Base-by-base conservation (phyloP, 1,284 basidiomycete genomes). In the Sutorius eximius region DNA sequence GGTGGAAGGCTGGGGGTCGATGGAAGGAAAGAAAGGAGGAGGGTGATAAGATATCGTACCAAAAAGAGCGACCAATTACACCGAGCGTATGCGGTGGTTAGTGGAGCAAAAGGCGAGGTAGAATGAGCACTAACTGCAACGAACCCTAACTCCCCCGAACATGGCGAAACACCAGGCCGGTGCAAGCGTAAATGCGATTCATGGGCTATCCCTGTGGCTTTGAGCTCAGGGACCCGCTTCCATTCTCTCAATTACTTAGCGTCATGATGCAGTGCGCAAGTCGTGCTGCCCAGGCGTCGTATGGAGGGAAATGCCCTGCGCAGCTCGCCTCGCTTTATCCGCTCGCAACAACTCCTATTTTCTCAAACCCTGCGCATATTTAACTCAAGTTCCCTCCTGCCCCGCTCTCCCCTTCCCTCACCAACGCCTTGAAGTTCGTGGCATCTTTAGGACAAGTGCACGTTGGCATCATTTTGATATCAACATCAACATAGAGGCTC, bases 261-360 rank as follows among this genome's bases (percentile, higher is more conserved):
- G 29, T 67, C 62, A 54, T 49, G 32, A 52, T 63, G 63, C 61
- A 30, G 51, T 61, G 58, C 33, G 47, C 49, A 42, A 24, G 36
- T 50, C 51, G 52, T 60, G 62, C 43, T 38, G 33, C 34, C 27
- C 27, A 50, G 30, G 38, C 22, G 7, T 43, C 13, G 42, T 22
- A 30, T 29, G 18, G 29, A 13, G 36, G 16, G 45, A 51, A 47
- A 58, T 56, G 36, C 36, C 43, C 48, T 42, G 37, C 60, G 55
- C 62, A 64, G 65, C 44, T 61, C 30, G 65, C 62, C 61, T 66
- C 54, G 47, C 63, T 52, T 53, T 36, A n/a, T 32, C 30, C 53
- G 12, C 40, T 18, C 13, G 43, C 29, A 30, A 45, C 7, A 43
- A 4, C 60, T 61, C 52, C 53, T 44, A 30, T 44, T 29, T 32